Base-by-base conservation (phyloP, 2,329 filamentous ascomycete genomes). In the Hortaea werneckii region DNA sequence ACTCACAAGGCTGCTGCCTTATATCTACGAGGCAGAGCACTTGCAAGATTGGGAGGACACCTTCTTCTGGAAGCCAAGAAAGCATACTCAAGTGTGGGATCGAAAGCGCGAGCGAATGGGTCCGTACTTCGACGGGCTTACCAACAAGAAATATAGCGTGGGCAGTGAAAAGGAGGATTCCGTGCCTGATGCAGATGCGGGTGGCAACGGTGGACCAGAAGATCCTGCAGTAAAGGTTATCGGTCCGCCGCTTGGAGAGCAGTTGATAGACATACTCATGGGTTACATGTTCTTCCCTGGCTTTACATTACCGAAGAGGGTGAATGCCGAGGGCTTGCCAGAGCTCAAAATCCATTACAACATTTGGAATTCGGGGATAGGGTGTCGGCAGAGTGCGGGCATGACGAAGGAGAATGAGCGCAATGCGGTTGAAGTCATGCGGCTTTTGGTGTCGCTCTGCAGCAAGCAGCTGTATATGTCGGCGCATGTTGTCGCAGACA, bases 331-430 rank as follows among this genome's bases (percentile, higher is more conserved):
- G n/a, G 58, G 56, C 7, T 46, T 45, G 7, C 50, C 56, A 3
- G 54, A 59, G 29, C 46, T 53, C 12, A 55, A 92, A 64, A 85
- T 95, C 46, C 85, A 83, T 6, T 95, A 92, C 67, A 84, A 87
- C 44, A 96, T 98, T 62, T 98, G 92, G 92, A 88, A 95, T 69
- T 96, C 87, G 61, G 92, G 92, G 41, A 90, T 98, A 29, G 92
- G 92, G 10, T 96, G 90, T 71, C 94, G 95, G 65, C 86, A 85
- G 11, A 80, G 88, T 5, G 81, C 94, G 56, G 83, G 83, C 7
- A 90, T 88, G 3, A 95, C 83, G 43, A 94, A 87, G 64, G 89
- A 96, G 58, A 83, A 87, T 48, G 92, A 98, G 69, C 94, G 77
- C 68, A 95, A 95, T 65, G 80, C 92, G 48, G 88, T 85, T 54